These are phyloP conservation scores for Yarrowia phangngaensis DNA, from an alignment of 805 yeast species.

Conservation along the genomic window DNA sequence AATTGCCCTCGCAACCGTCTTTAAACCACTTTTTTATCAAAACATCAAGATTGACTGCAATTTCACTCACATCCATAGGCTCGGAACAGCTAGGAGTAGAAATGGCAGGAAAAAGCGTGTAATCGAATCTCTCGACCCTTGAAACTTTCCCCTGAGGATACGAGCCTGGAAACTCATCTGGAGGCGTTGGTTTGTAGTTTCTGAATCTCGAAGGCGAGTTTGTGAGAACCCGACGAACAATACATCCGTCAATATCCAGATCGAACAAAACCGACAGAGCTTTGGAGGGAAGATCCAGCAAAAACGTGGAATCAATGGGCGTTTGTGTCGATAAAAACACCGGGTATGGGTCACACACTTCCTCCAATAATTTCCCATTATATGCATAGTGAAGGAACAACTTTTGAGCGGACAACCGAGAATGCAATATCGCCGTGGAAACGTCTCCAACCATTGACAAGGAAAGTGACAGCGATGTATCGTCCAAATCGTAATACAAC, in stretches of 20 bases:
- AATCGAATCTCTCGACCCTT: background rate
- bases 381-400: background rate
- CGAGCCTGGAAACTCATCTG: background rate
- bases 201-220: constrained; percentile 1
- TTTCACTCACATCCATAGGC: background rate
- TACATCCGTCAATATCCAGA: constrained; percentile 6
- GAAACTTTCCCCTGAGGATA: background rate
- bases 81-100: background rate
- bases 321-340: background rate
- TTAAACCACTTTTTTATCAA: constrained; percentile 8
- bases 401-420: background rate
- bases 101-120: background rate
- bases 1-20: background rate
- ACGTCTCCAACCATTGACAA: background rate
- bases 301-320: background rate
- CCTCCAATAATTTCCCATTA: background rate
- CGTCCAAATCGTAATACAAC: background rate
- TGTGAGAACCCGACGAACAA: constrained; percentile 11
- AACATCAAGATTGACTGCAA: background rate
- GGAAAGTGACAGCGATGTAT: background rate
- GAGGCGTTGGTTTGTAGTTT: constrained; percentile 5
- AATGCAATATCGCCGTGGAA: background rate
- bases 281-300: constrained; percentile 3
- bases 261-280: constrained; percentile 2
- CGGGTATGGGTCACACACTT: constrained; percentile 7